phyloP scores from a whole-genome alignment of 139 green algal species.

The Gonium pectorale region DNA sequence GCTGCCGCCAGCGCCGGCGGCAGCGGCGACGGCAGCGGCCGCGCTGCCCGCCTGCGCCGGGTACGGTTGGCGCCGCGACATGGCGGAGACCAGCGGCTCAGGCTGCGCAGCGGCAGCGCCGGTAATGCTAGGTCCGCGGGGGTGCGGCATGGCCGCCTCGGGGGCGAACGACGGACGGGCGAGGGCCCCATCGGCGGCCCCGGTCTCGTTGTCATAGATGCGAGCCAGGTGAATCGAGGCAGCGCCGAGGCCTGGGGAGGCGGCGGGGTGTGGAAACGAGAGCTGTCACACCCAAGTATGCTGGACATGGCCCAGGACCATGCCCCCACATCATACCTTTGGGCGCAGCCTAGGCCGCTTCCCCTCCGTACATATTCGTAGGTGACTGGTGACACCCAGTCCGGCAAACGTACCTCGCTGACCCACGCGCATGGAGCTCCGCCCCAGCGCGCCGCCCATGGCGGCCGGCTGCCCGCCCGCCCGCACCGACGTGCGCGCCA shows the following conservation, averaged over 20 bases:
- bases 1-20: no score
- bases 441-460: not conserved
- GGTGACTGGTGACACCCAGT: no score
- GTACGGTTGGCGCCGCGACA: no score
- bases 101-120: not conserved
- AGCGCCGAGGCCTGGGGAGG: conserved; percentile 12
- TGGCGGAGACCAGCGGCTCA: not conserved
- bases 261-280: no score
- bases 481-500: conserved; percentile 7
- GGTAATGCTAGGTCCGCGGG: not conserved
- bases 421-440: not conserved
- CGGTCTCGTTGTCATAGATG: conserved; percentile 27
- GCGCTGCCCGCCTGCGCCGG: not conserved
- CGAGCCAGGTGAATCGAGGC: conserved; percentile 26
- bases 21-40: no score
- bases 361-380: no score
- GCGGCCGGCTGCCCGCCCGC: not conserved
- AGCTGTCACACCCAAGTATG: no score
- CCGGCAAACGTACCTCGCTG: not conserved
- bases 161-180: not conserved
- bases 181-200: not conserved
- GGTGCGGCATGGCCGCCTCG: not conserved
- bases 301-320: no score
- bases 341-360: no score
- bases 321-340: no score